Conservation (phyloP, 1,284 basidiomycete genomes). For the Ganoderma sinense region DNA sequence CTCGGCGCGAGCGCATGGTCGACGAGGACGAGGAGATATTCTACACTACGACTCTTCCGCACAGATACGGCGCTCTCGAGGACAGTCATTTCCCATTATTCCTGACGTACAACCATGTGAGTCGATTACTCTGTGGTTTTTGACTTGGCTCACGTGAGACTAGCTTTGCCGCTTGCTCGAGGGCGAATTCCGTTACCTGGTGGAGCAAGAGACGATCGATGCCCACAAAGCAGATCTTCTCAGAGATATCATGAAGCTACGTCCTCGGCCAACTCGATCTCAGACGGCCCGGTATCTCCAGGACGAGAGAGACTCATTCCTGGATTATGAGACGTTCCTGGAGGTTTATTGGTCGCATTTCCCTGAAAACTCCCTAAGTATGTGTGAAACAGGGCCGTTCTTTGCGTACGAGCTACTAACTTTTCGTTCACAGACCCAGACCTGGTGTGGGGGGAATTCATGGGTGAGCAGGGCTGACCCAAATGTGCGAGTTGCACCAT, state of each 20-base stretch:
- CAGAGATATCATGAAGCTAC: neutral
- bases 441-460: constrained; percentile 71
- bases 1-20: constrained; percentile 38
- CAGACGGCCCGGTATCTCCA: neutral
- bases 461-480: constrained; percentile 49
- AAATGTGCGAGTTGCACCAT: neutral
- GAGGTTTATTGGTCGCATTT: constrained; percentile 70
- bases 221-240: neutral
- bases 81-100: constrained; percentile 77
- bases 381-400: neutral
- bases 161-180: constrained; percentile 54
- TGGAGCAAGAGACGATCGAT: neutral
- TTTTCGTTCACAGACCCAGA: constrained; percentile 54
- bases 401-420: neutral
- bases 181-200: constrained; percentile 41
- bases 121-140: neutral
- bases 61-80: constrained; percentile 59
- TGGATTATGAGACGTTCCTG: constrained; percentile 61
- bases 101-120: constrained; percentile 67
- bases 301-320: constrained; percentile 25
- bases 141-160: neutral
- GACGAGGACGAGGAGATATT: constrained; percentile 57
- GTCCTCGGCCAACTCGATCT: neutral
- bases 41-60: constrained; percentile 56
- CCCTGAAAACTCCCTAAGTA: constrained; percentile 56